Evolutionary conservation across 768 basidiomycete species (phyloP).

Genomic region (Suillus decipiens): DNA sequence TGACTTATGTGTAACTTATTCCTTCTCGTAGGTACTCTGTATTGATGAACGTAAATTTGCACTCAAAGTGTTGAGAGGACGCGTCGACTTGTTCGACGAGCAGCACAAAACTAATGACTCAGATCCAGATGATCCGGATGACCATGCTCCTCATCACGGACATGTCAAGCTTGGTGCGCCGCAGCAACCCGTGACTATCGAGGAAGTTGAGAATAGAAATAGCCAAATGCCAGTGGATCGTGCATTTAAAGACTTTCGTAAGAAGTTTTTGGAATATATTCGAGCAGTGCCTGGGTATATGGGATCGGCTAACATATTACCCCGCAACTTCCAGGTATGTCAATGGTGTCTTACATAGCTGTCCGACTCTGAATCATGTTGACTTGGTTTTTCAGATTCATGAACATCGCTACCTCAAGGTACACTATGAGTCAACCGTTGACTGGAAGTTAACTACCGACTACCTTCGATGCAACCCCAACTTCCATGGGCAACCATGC

Average conservation of each 20-base stretch:
- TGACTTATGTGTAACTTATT: too few relatives aligned
- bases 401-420: slow-evolving; percentile 27
- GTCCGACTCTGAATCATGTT: too few relatives aligned
- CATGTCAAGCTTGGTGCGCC: slow-evolving; percentile 7
- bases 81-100: neutral
- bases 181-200: neutral
- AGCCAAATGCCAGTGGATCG: too few relatives aligned
- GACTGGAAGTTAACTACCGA: slow-evolving; percentile 32
- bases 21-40: neutral
- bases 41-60: neutral
- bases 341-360: too few relatives aligned
- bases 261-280: too few relatives aligned
- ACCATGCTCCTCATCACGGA: too few relatives aligned
- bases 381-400: too few relatives aligned
- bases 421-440: slow-evolving; percentile 29
- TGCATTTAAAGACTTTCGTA: neutral
- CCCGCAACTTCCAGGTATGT: too few relatives aligned
- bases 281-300: too few relatives aligned
- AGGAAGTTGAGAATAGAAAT: slow-evolving; percentile 6
- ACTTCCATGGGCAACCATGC: slow-evolving; percentile 26
- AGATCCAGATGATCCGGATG: too few relatives aligned
- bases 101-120: too few relatives aligned
- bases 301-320: too few relatives aligned
- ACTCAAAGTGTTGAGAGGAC: neutral
- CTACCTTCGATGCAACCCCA: slow-evolving; percentile 32